Conservation (phyloP, 1,284 basidiomycete genomes). For the Papiliotrema nemorosa region DNA sequence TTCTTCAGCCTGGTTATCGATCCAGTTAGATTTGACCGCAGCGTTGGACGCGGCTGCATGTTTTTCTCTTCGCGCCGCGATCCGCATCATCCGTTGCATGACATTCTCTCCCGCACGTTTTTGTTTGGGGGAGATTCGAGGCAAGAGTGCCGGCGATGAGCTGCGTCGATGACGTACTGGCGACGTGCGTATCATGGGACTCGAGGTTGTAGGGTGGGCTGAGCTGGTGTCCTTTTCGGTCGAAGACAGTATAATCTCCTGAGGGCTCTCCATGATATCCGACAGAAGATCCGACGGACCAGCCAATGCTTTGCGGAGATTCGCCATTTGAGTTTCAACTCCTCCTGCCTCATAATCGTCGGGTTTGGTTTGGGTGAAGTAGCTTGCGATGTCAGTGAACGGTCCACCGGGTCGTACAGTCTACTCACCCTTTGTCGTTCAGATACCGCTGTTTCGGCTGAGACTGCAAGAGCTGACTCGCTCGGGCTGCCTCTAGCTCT, state of each 20-base stretch:
- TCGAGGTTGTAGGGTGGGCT: not conserved
- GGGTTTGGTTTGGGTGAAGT: slow-evolving; percentile 45
- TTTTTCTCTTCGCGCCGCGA: slow-evolving; percentile 4
- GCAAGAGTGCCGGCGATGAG: not conserved
- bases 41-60: not conserved
- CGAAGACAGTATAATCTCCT: not conserved
- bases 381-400: slow-evolving; percentile 16
- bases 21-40: slow-evolving; percentile 7
- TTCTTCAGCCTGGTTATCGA: slow-evolving; percentile 45
- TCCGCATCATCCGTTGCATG: slow-evolving; percentile 19
- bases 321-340: not conserved
- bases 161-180: not conserved
- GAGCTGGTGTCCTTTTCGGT: slow-evolving; percentile 6
- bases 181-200: slow-evolving; percentile 6
- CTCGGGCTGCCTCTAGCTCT: slow-evolving; percentile 26
- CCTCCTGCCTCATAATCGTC: not conserved
- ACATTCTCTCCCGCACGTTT: slow-evolving; percentile 1
- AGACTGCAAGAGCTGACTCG: slow-evolving; percentile 6
- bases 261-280: not conserved
- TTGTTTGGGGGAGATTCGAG: not conserved
- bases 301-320: slow-evolving; percentile 3
- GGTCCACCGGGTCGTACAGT: not conserved
- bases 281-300: slow-evolving; percentile 8
- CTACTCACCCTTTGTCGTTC: slow-evolving; percentile 38
- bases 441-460: slow-evolving; percentile 30